Evolutionary conservation across 331 rosid genomes (phyloP).

Genomic region (Stylosanthes scabra): DNA sequence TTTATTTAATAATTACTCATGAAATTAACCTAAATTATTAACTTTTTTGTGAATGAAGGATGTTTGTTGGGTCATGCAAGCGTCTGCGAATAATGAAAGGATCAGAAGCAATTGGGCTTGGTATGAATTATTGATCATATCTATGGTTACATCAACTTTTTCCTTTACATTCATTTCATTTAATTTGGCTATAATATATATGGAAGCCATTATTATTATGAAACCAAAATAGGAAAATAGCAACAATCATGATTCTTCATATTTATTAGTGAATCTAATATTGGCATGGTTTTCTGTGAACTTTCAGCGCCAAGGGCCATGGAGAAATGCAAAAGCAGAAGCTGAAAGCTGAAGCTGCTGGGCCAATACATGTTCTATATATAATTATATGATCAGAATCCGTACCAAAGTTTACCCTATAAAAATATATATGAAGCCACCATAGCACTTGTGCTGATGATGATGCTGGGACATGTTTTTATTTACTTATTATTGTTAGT

Average conservation of each 20-base stretch:
- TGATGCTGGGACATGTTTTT: slow-evolving; percentile 22
- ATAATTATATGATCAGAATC: not conserved
- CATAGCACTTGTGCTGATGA: slow-evolving; percentile 19
- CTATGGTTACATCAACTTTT: not conserved
- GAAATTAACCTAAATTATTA: slow-evolving; percentile 19
- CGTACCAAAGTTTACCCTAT: slow-evolving; percentile 34
- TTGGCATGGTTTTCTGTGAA: not conserved
- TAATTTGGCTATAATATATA: not conserved
- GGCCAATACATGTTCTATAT: slow-evolving; percentile 1
- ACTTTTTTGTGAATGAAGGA: slow-evolving; percentile 57
- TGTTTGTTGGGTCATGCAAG: slow-evolving; percentile 95
- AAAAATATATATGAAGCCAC: slow-evolving; percentile 28
- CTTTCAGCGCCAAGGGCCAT: slow-evolving; percentile 97
- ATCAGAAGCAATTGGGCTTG: slow-evolving; percentile 94
- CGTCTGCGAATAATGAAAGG: slow-evolving; percentile 93
- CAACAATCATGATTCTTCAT: not conserved
- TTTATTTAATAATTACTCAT: not conserved
- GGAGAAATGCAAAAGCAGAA: slow-evolving; percentile 99
- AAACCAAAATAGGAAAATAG: not conserved
- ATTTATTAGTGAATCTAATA: not conserved
- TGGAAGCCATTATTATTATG: slow-evolving; percentile 18
- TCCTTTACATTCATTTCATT: not conserved
- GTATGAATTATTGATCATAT: slow-evolving; percentile 44
- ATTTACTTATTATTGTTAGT: slow-evolving; percentile 41
- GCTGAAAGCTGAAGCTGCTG: slow-evolving; percentile 54